Conservation (phyloP, 306 rosid species). For the Lathyrus sativus region DNA sequence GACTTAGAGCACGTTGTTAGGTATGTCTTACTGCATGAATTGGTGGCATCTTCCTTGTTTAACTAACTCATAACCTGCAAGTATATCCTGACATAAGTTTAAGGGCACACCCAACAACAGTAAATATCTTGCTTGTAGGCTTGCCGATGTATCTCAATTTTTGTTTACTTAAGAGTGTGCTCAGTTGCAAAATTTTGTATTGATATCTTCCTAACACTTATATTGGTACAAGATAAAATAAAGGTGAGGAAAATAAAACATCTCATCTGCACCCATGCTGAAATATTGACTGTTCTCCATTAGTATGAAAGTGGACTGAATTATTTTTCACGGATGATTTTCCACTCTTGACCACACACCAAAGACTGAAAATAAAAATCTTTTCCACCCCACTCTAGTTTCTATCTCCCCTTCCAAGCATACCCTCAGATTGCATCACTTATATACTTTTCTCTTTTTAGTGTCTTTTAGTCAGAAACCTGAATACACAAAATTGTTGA, state of each 20-base stretch:
- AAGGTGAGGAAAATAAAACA: slow-evolving; percentile 2
- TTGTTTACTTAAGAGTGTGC: slow-evolving; percentile 28
- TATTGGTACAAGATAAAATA: slow-evolving; percentile 30
- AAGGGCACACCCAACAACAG: slow-evolving; percentile 16
- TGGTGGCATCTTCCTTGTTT: slow-evolving; percentile 28
- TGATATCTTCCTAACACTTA: slow-evolving; percentile 9
- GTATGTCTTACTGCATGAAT: slow-evolving; percentile 19
- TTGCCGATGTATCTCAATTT: slow-evolving; percentile 18
- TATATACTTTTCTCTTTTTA: slow-evolving; percentile 23
- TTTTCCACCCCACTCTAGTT: slow-evolving; percentile 24
- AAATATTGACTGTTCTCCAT: slow-evolving; percentile 18
- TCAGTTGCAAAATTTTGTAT: slow-evolving; percentile 12
- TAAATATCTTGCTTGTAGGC: slow-evolving; percentile 19
- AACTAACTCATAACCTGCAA: slow-evolving; percentile 27
- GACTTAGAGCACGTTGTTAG: slow-evolving; percentile 19
- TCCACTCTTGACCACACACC: slow-evolving; percentile 1
- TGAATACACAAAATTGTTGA: slow-evolving; percentile 20
- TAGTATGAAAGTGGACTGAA: slow-evolving; percentile 15
- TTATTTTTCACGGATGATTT: slow-evolving; percentile 17
- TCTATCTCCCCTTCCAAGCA: slow-evolving; percentile 22
- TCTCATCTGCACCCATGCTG: neutral
- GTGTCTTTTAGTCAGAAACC: slow-evolving; percentile 25
- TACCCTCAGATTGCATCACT: slow-evolving; percentile 27
- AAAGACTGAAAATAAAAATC: neutral
- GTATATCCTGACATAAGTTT: slow-evolving; percentile 19